Percentiles rank a stretch among this genome's conserved stretches.
phyloP scores from a whole-genome alignment of 108 stramenopile species.

The Skeletonema tropicum region DNA sequence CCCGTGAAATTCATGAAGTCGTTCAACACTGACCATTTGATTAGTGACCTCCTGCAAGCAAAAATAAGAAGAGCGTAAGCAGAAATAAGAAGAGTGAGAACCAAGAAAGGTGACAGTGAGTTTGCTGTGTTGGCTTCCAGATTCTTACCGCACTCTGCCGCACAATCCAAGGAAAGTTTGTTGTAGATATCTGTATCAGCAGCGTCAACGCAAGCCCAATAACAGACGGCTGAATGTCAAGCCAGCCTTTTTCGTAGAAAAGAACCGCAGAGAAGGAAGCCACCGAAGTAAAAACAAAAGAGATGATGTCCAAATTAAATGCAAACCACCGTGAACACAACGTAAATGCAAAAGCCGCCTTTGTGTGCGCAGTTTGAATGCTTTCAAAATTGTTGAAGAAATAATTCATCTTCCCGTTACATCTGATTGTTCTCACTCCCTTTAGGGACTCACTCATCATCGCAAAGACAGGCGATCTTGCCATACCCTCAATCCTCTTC shows the following conservation, averaged over 20 bases:
- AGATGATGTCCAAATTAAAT: conserved; percentile 85
- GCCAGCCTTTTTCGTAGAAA: conserved; percentile 57
- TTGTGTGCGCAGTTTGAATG: conserved; percentile 32
- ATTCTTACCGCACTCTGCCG: conserved; percentile 62
- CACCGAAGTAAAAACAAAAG: conserved; percentile 67
- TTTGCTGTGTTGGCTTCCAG: no score
- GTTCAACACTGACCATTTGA: conserved; percentile 92
- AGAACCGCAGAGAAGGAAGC: conserved; percentile 82
- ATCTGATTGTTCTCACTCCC: conserved; percentile 60
- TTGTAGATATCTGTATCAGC: conserved; percentile 60
- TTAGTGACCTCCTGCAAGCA: conserved; percentile 85
- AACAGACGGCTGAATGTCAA: conserved; percentile 73
- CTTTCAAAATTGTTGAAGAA: conserved; percentile 37
- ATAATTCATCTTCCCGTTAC: conserved; percentile 23
- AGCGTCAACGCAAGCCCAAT: conserved; percentile 78
- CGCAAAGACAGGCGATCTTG: conserved; percentile 39
- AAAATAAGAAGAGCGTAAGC: conserved; percentile 3
- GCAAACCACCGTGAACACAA: conserved; percentile 89
- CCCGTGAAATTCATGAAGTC: conserved; percentile 71
- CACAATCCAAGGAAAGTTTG: conserved; percentile 76
- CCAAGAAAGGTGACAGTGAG: conserved; percentile 60
- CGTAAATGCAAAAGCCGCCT: conserved; percentile 86
- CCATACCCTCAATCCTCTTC: conserved; percentile 43
- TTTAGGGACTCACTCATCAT: conserved; percentile 52
- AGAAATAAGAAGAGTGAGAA: conserved; percentile 21